A percentile compares a stretch with the other conserved stretches of the same genome.
These are phyloP conservation scores for Daldinia loculata DNA, from an alignment of 495 filamentous ascomycete species.

Conservation along the genomic window DNA sequence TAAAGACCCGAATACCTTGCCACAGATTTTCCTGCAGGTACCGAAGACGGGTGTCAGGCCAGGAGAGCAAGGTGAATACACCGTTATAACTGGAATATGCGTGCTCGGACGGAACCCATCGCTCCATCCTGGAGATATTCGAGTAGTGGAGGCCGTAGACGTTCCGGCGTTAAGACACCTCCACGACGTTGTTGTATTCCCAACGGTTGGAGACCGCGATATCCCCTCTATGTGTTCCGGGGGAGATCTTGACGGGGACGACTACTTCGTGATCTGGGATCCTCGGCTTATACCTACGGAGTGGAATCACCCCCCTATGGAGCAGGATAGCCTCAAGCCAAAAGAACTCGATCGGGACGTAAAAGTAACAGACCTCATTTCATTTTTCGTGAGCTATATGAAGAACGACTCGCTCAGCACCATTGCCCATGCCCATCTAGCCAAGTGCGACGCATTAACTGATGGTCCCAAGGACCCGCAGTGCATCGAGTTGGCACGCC, in stretches of 20 bases:
- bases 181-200: constrained; percentile 85
- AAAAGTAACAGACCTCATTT: constrained; percentile 71
- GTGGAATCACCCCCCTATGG: constrained; percentile 79
- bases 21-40: constrained; percentile 91
- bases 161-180: constrained; percentile 75
- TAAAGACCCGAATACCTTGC: constrained; percentile 62
- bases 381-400: constrained; percentile 93
- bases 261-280: constrained; percentile 96
- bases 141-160: constrained; percentile 86
- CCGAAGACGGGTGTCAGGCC: constrained; percentile 53
- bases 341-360: constrained; percentile 64
- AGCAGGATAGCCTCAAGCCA: constrained; percentile 65
- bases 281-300: constrained; percentile 71
- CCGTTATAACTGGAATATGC: constrained; percentile 79
- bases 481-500: constrained; percentile 76
- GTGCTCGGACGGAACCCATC: constrained; percentile 92
- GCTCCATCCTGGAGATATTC: constrained; percentile 91
- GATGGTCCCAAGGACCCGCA: constrained; percentile 72
- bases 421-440: constrained; percentile 87
- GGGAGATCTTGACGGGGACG: constrained; percentile 95
- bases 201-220: constrained; percentile 82
- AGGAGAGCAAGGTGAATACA: constrained; percentile 60
- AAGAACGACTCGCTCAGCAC: constrained; percentile 82
- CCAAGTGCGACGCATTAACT: constrained; percentile 70
- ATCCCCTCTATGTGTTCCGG: constrained; percentile 94